These are phyloP conservation scores for Botrytis tulipae DNA, from an alignment of 2,329 filamentous ascomycete species.

Conservation along the genomic window DNA sequence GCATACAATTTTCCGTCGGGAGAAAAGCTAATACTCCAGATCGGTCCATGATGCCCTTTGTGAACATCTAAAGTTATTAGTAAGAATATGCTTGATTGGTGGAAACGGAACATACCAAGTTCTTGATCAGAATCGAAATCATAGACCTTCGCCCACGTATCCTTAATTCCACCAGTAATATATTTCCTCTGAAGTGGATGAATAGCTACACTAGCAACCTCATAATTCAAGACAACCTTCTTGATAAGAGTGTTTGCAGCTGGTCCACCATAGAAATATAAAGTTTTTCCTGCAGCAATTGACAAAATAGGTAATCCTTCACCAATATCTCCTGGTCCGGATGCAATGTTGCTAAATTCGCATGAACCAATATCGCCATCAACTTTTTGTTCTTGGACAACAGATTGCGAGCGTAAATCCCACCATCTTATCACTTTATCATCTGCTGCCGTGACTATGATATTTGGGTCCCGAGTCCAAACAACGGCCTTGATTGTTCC, in stretches of 20 bases:
- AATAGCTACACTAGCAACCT: conserved; percentile 86
- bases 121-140: conserved; percentile 81
- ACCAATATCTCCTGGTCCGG: conserved; percentile 60
- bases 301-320: conserved; percentile 72
- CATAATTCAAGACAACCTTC: conserved; percentile 74
- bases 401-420: conserved; percentile 73
- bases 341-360: conserved; percentile 72
- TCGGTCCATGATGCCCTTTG: conserved; percentile 95
- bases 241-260: conserved; percentile 73
- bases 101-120: conserved; percentile 54
- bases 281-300: conserved; percentile 89
- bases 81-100: not conserved
- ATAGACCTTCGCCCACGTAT: conserved; percentile 96
- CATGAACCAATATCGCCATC: conserved; percentile 88
- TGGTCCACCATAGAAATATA: conserved; percentile 84
- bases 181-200: conserved; percentile 79
- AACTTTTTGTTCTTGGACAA: conserved; percentile 73
- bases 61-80: conserved; percentile 65
- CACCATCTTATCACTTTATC: conserved; percentile 95
- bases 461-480: conserved; percentile 85
- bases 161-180: conserved; percentile 85
- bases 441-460: conserved; percentile 84
- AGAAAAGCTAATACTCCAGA: conserved; percentile 94
- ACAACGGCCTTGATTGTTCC: conserved; percentile 95
- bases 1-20: conserved; percentile 96